Base-by-base conservation (phyloP, 2,329 filamentous ascomycete genomes). In the Eutypa lata region DNA sequence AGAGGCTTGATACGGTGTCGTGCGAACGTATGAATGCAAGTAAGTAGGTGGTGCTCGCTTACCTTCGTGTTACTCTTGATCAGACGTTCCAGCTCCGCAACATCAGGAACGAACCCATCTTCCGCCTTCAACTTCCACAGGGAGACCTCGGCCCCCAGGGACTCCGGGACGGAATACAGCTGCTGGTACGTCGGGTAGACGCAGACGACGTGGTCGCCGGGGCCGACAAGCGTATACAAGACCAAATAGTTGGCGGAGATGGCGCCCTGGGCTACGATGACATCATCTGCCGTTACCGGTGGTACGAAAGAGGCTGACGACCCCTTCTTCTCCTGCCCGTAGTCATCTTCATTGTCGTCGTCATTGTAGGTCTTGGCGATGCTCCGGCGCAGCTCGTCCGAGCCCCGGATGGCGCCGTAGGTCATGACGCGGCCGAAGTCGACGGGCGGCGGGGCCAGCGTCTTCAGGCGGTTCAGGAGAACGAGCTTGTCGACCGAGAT, bases 171-270 rank as follows among this genome's bases (percentile, higher is more conserved):
- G 10, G 84, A 76, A 65, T 93, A 94, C 1, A 96, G 78, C 62
- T 94, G 90, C 68, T 94, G 89, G 63, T 94, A 95, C 1, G 90
- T 93, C 13, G 91, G 91, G 66, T 91, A 90, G 53, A 94, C 88
- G 64, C 89, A 94, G 53, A 96, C 81, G 46, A 93, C 88, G 76
- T 96, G 91, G 65, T 96, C 90, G 1, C 86, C 88, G 0, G 84
- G 82, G 0, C 83, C 82, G 2, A 94, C 67, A 7, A 94, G 75
- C 1, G 86, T 77, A 68, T 92, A 92, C 7, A 94, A 79, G 2
- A 86, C 73, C n/a, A 94, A 73, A 61, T 91, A 90, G 65, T 96
- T 96, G n/a, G 90, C 91, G 6, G 83, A 79, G 48, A 95, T 95
- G 14, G 90, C 90, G 10, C 91, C 91, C 28, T 87, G 83, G 0